phyloP scores from a whole-genome alignment of 1,284 basidiomycete species.

The Moesziomyces sp. region DNA sequence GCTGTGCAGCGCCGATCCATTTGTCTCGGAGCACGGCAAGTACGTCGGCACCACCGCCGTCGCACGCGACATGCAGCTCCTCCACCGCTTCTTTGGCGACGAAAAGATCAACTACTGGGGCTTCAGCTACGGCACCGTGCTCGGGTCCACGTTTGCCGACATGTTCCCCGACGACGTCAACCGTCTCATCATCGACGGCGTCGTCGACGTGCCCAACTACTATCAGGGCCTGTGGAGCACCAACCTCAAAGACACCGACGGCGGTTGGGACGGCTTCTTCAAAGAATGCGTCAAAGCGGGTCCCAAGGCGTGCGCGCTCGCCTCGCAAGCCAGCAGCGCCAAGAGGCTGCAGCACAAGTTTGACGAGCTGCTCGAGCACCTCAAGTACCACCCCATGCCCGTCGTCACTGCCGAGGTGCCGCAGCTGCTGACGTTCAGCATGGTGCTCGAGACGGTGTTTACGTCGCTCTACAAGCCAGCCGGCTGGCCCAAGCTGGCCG shows the following conservation, averaged over 20 bases:
- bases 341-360: conserved; percentile 38
- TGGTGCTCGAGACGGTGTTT: conserved; percentile 39
- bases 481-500: conserved; percentile 40
- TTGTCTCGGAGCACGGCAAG: conserved; percentile 18
- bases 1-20: conserved; percentile 32
- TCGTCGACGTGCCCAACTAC: conserved; percentile 53
- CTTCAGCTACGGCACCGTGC: conserved; percentile 54
- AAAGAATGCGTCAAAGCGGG: conserved; percentile 46
- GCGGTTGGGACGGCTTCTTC: conserved; percentile 39
- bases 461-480: conserved; percentile 39
- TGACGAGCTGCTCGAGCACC: conserved; percentile 32
- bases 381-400: conserved; percentile 40
- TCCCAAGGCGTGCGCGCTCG: conserved; percentile 32
- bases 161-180: conserved; percentile 53
- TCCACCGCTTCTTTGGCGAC: conserved; percentile 48
- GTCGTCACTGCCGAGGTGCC: conserved; percentile 38
- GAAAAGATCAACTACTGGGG: conserved; percentile 49
- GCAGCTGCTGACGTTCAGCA: conserved; percentile 45
- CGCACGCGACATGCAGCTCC: conserved; percentile 47
- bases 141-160: conserved; percentile 48
- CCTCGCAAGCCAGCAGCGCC: conserved; percentile 16
- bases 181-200: conserved; percentile 50
- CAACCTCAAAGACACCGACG: conserved; percentile 40
- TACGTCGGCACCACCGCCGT: conserved; percentile 46
- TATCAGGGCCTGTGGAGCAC: conserved; percentile 33